Evolutionary conservation across 179 eudicot species (phyloP).

Genomic region (Pouteria campechiana): DNA sequence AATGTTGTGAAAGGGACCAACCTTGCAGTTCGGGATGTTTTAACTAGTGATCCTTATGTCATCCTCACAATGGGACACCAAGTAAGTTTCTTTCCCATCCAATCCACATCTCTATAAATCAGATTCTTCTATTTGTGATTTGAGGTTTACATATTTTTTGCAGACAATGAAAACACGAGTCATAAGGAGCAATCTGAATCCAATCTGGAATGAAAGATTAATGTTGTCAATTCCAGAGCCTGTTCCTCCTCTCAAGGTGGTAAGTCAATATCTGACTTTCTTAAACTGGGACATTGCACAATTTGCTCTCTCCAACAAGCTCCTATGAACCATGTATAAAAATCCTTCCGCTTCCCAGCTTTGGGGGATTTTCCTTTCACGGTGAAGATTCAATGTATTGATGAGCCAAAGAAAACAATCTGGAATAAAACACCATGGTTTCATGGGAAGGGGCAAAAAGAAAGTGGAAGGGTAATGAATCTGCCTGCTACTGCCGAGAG

Average conservation of each 20-base stretch:
- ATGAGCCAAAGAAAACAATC: too few relatives aligned
- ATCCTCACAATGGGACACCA: constrained; percentile 79
- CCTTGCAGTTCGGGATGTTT: constrained; percentile 81
- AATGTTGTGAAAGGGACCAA: constrained; percentile 88
- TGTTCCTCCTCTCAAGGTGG: constrained; percentile 82
- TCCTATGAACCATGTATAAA: too few relatives aligned
- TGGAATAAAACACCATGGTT: too few relatives aligned
- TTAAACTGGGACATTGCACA: background rate
- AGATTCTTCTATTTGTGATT: background rate
- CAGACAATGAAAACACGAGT: constrained; percentile 94
- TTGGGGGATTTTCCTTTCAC: too few relatives aligned
- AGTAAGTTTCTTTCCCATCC: constrained; percentile 32
- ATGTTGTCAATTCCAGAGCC: constrained; percentile 90
- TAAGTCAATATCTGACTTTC: constrained; percentile 19
- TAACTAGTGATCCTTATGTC: constrained; percentile 93
- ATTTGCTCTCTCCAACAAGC: too few relatives aligned
- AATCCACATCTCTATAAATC: background rate
- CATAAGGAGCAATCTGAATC: constrained; percentile 82
- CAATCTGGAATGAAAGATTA: constrained; percentile 92
- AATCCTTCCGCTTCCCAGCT: too few relatives aligned
- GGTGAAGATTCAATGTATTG: too few relatives aligned
- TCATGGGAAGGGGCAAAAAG: too few relatives aligned
- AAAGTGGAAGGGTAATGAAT: too few relatives aligned
- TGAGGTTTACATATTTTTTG: constrained; percentile 17
- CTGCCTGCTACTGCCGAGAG: too few relatives aligned